Base-by-base conservation (phyloP, 768 basidiomycete genomes). In the Lactarius psammicola region DNA sequence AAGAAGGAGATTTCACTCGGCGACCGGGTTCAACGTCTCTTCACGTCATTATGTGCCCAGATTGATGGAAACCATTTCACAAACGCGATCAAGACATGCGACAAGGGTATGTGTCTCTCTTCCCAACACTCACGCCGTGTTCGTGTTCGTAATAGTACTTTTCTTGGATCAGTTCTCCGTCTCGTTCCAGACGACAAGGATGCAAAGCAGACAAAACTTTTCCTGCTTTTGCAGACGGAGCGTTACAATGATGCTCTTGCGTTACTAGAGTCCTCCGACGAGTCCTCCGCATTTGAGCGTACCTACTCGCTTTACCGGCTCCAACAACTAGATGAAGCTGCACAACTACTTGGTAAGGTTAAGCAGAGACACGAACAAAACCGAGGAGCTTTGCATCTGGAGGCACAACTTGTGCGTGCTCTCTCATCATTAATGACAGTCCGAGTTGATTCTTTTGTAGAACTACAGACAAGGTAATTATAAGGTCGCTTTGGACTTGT, bases 71-170 rank as follows among this genome's bases (percentile, higher is more conserved):
- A 89, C 1, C 87, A 95, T 77, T 88, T 93, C 73, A 76, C 78
- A 53, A 94, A 93, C 71, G 94, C 93, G 31, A 82, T 94, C 73
- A 92, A 88, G 82, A 95, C 94, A 68, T 95, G 92, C 79, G 89
- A 94, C 77, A 94, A 93, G 80, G 90, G 95, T 93, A 71, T 64
- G 86, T 51, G 80, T 36, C n/a, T 42, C 59, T 53, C 38, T 56
- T 42, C 56, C 34, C 13, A 49, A 26, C 54, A 59, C 46, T 10
- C 11, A 20, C 28, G 20, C 36, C 54, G 36, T 49, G 7, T 40
- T n/a, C 36, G 42, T n/a, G n/a, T n/a, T n/a, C n/a, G 53, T 53
- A 33, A 49, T 46, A 4, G 34, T 15, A 34, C 57, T 17, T 23
- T 20, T 62, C 36, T 54, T 23, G 18, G 36, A 7, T 34, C 68